phyloP scores from a whole-genome alignment of 2,329 filamentous ascomycete species.

The Ceratocystis colombiana region DNA sequence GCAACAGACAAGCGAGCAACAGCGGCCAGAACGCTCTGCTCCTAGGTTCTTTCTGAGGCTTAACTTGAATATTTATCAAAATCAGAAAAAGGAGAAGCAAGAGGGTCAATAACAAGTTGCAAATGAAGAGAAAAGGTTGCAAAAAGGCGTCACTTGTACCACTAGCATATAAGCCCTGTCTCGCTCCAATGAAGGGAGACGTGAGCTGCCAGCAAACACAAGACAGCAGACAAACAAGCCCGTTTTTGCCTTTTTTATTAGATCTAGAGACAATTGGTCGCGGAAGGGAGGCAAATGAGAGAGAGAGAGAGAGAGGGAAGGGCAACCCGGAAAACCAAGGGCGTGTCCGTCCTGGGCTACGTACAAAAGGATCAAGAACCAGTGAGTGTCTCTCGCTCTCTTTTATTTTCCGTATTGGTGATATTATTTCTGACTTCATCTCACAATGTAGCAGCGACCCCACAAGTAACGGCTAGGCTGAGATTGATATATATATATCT shows the following conservation, averaged over 20 bases:
- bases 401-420: not conserved
- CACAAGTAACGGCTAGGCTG: not conserved
- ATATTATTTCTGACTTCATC: conserved; percentile 4
- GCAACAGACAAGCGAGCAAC: too few species aligned
- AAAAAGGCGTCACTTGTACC: not conserved
- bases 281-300: not conserved
- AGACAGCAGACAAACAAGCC: not conserved
- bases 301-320: not conserved
- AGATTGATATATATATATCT: not conserved
- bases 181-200: not conserved
- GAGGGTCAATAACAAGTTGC: not conserved
- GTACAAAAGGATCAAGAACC: not conserved
- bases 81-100: not conserved
- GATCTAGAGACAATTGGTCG: not conserved
- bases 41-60: too few species aligned
- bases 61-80: too few species aligned
- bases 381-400: not conserved
- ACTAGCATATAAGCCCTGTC: not conserved
- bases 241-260: conserved; percentile 4
- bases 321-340: not conserved
- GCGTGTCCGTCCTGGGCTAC: too few species aligned
- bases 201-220: not conserved
- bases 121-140: not conserved
- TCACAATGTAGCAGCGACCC: not conserved
- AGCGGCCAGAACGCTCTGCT: too few species aligned